Percentiles rank a stretch among this genome's conserved stretches.
Conservation (phyloP, 306 rosid species). For the Cucumis melo region DNA sequence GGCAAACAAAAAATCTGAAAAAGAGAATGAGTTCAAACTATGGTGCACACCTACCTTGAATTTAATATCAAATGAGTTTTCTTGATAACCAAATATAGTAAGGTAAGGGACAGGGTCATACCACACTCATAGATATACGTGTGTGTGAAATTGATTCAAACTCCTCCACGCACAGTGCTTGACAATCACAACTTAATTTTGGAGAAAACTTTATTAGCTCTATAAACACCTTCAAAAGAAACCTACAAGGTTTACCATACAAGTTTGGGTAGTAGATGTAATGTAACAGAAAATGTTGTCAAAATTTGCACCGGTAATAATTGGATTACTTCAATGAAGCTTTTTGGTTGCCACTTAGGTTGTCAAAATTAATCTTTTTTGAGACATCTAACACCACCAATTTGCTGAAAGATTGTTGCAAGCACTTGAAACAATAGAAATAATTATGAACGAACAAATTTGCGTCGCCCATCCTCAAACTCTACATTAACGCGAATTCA, state of each 20-base stretch:
- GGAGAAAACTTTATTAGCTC: not conserved
- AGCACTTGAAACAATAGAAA: not conserved
- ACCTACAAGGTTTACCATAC: not conserved
- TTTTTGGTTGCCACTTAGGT: no score
- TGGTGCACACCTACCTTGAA: not conserved
- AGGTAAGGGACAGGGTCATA: not conserved
- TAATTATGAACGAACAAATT: not conserved
- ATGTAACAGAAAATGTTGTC: no score
- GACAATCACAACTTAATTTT: not conserved
- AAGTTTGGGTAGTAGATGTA: no score
- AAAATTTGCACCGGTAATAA: no score
- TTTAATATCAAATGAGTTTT: not conserved
- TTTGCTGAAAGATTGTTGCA: not conserved
- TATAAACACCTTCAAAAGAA: not conserved
- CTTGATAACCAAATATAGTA: not conserved
- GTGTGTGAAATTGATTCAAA: not conserved
- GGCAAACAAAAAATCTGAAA: not conserved
- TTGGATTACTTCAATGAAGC: no score
- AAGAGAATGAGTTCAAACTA: not conserved
- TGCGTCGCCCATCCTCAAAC: not conserved
- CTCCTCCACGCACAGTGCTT: not conserved
- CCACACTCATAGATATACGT: not conserved
- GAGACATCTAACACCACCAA: no score
- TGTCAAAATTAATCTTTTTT: no score
- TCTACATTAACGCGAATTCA: not conserved